These are phyloP conservation scores for Cladophialophora immunda DNA, from an alignment of 2,329 filamentous ascomycete species.

Conservation along the genomic window DNA sequence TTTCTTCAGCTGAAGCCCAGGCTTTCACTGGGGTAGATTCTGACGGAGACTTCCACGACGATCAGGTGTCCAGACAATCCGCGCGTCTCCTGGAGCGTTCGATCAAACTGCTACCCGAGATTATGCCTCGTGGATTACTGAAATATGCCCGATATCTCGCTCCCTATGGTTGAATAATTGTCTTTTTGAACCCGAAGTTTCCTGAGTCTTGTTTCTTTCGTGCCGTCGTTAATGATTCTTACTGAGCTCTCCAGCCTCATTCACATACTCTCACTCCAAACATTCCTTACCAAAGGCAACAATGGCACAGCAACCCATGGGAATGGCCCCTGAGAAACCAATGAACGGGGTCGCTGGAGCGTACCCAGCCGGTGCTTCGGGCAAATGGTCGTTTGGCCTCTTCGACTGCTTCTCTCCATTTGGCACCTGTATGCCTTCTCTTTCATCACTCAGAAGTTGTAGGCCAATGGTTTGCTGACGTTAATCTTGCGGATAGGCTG, in stretches of 20 bases:
- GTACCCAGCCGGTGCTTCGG: conserved; percentile 22
- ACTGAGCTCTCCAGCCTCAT: background rate
- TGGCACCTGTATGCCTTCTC: conserved; percentile 44
- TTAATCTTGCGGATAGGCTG: conserved; percentile 39
- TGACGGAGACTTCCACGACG: background rate
- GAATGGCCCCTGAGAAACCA: conserved; percentile 13
- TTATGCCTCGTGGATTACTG: conserved; percentile 4
- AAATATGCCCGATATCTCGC: conserved; percentile 1
- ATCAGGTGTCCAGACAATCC: background rate
- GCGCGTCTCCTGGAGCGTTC: conserved; percentile 3
- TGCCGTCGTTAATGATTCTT: background rate
- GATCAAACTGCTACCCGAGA: background rate
- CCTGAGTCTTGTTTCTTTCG: background rate
- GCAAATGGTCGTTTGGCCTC: conserved; percentile 45
- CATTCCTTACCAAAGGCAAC: conserved; percentile 1
- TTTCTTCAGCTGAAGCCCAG: conserved; percentile 13
- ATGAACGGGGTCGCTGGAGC: conserved; percentile 10
- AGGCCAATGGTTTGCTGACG: background rate
- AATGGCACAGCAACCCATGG: conserved; percentile 12
- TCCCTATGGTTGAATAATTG: background rate
- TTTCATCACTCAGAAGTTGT: background rate
- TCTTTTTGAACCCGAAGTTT: background rate
- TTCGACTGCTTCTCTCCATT: conserved; percentile 47
- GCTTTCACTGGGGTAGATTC: background rate
- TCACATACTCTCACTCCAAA: conserved; percentile 7